Evolutionary conservation across 2,329 filamentous ascomycete species (phyloP).

Genomic region (Penicillium sumatraense): DNA sequence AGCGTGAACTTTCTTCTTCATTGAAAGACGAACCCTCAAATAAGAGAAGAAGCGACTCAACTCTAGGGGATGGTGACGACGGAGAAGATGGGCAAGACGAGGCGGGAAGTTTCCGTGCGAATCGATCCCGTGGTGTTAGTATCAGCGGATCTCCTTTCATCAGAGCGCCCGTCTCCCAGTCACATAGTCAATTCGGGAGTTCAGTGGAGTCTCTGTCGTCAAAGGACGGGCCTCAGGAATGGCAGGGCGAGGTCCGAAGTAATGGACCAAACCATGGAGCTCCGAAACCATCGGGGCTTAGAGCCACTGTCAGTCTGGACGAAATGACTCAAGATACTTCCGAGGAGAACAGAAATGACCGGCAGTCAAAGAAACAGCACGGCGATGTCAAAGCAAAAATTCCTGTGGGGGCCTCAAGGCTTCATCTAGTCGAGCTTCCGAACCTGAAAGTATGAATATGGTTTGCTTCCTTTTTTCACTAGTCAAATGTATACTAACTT

Average conservation of each 20-base stretch:
- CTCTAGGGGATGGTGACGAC: slow-evolving; percentile 30
- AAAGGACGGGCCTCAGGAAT: slow-evolving; percentile 27
- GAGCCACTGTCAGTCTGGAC: slow-evolving; percentile 30
- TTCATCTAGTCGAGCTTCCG: slow-evolving; percentile 87
- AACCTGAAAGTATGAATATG: slow-evolving; percentile 56
- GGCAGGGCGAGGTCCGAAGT: slow-evolving; percentile 23
- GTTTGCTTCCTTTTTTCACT: not conserved
- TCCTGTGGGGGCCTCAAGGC: slow-evolving; percentile 83
- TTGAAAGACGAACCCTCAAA: slow-evolving; percentile 30
- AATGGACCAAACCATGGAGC: slow-evolving; percentile 16
- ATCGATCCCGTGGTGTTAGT: slow-evolving; percentile 38
- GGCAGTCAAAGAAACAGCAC: slow-evolving; percentile 24
- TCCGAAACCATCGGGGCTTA: slow-evolving; percentile 34
- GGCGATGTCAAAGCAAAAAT: slow-evolving; percentile 60
- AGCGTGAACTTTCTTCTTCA: slow-evolving; percentile 40
- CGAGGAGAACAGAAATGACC: slow-evolving; percentile 7
- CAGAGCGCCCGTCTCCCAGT: slow-evolving; percentile 43
- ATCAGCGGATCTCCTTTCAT: slow-evolving; percentile 56
- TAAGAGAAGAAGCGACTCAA: slow-evolving; percentile 34
- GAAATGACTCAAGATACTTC: slow-evolving; percentile 19
- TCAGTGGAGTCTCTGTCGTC: slow-evolving; percentile 34
- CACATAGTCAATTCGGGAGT: slow-evolving; percentile 34
- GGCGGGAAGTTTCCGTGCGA: slow-evolving; percentile 28
- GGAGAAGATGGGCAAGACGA: slow-evolving; percentile 24
- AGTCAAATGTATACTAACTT: not conserved